A percentile compares a stretch with the other conserved stretches of the same genome.
These are phyloP conservation scores for Hibiscus syriacus DNA, from an alignment of 345 rosid species.

Conservation along the genomic window DNA sequence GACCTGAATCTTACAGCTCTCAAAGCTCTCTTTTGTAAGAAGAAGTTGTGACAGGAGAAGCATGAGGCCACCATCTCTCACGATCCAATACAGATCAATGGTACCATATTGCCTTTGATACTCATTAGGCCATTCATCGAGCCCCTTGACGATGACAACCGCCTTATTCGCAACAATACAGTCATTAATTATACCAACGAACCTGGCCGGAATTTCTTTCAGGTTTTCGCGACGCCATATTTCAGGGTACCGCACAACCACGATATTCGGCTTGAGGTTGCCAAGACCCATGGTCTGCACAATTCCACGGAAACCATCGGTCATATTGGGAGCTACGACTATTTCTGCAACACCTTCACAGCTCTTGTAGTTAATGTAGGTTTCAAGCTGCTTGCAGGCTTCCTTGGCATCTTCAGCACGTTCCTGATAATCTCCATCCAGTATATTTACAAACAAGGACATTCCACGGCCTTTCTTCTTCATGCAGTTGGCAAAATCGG, in stretches of 20 bases:
- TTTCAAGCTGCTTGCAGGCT: conserved; percentile 75
- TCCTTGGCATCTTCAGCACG: conserved; percentile 91
- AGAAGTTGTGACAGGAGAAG: conserved; percentile 98
- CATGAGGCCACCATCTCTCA: conserved; percentile 98
- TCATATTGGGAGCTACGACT: conserved; percentile 94
- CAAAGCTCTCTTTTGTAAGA: conserved; percentile 94
- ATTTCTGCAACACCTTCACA: conserved; percentile 99
- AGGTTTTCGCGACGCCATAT: conserved; percentile 97
- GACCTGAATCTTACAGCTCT: conserved; percentile 95
- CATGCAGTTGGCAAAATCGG: conserved; percentile 98
- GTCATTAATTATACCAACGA: conserved; percentile 34
- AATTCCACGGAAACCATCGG: conserved; percentile 92
- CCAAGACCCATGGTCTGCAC: conserved; percentile 99
- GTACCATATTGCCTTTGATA: conserved; percentile 95
- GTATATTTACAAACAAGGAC: conserved; percentile 79
- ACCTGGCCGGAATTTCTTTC: conserved; percentile 82
- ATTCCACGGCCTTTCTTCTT: conserved; percentile 99
- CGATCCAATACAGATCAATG: conserved; percentile 97
- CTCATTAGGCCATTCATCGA: conserved; percentile 99
- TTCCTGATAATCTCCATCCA: conserved; percentile 92
- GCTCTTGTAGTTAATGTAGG: conserved; percentile 85
- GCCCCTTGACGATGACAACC: conserved; percentile 95
- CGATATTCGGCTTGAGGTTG: conserved; percentile 91
- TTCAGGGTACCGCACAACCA: conserved; percentile 97
- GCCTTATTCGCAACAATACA: conserved; percentile 71